Conservation (phyloP, 1,139 yeast genomes). For the Suhomyces guaymorum region DNA sequence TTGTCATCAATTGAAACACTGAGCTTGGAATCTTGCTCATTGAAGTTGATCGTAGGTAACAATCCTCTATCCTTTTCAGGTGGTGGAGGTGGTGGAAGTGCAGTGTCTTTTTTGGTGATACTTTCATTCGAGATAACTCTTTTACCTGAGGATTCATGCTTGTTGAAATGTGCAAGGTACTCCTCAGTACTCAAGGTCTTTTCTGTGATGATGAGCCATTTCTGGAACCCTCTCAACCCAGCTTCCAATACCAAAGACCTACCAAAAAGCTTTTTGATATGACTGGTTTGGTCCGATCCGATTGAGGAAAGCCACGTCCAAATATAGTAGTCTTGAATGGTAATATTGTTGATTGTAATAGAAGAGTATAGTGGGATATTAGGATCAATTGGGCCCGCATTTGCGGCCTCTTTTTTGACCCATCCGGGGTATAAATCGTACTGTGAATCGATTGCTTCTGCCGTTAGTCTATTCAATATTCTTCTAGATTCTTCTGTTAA, state of each 20-base stretch:
- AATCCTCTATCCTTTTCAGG: constrained; percentile 23
- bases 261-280: constrained; percentile 71
- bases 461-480: constrained; percentile 58
- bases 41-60: constrained; percentile 17
- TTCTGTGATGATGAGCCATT: constrained; percentile 83
- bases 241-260: constrained; percentile 76
- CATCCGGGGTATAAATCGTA: constrained; percentile 47
- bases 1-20: constrained; percentile 11
- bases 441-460: constrained; percentile 44
- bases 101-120: constrained; percentile 20
- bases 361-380: constrained; percentile 45
- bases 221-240: constrained; percentile 71
- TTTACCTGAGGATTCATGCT: constrained; percentile 7
- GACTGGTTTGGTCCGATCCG: constrained; percentile 70
- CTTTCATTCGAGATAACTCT: constrained; percentile 22
- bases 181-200: constrained; percentile 51
- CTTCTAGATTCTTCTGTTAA: constrained; percentile 76
- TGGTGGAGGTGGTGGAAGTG: constrained; percentile 37
- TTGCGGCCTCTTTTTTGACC: constrained; percentile 31
- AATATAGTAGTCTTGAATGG: constrained; percentile 82
- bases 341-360: constrained; percentile 60
- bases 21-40: constrained; percentile 16
- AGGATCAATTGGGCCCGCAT: constrained; percentile 31
- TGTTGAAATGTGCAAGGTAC: constrained; percentile 31
- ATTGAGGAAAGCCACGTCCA: constrained; percentile 89